phyloP scores from a whole-genome alignment of 495 filamentous ascomycete genomes.

The Aspergillus funiculosus region DNA sequence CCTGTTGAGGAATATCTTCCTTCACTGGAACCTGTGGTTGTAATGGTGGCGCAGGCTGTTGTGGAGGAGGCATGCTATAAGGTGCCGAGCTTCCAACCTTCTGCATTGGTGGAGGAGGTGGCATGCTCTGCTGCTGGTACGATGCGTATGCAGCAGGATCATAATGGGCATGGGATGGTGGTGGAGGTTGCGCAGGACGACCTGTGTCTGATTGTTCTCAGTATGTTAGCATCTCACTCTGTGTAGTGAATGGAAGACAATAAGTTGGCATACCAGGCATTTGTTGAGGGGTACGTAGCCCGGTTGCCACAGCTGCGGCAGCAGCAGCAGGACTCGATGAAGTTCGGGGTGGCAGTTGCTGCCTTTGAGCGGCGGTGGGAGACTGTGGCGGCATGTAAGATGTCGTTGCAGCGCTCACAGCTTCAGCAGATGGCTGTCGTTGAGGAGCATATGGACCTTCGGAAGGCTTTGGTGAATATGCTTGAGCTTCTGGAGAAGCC shows the following conservation, averaged over 20 bases:
- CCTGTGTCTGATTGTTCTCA: conserved; percentile 22
- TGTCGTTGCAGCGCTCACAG: conserved; percentile 43
- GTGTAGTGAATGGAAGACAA: no score
- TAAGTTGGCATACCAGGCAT: conserved; percentile 31
- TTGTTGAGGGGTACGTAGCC: conserved; percentile 29
- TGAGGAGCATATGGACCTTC: conserved; percentile 45
- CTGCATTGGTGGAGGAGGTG: conserved; percentile 28
- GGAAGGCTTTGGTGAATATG: conserved; percentile 42
- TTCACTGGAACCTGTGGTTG: conserved; percentile 31
- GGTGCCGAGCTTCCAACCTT: conserved; percentile 19
- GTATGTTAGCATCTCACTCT: conserved; percentile 1
- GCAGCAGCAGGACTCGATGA: conserved; percentile 28
- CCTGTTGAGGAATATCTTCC: conserved; percentile 54
- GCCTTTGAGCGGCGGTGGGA: conserved; percentile 32
- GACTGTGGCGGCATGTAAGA: conserved; percentile 42
- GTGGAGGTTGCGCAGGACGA: conserved; percentile 41
- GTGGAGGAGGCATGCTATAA: conserved; percentile 37
- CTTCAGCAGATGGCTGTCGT: conserved; percentile 42
- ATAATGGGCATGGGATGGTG: conserved; percentile 59
- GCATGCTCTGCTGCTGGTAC: conserved; percentile 42
- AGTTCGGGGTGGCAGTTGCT: conserved; percentile 34
- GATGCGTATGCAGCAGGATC: conserved; percentile 68
- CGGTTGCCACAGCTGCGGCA: conserved; percentile 35
- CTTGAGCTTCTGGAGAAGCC: conserved; percentile 44
- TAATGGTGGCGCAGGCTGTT: conserved; percentile 35